Percentiles rank a stretch among this genome's conserved stretches.
These are phyloP conservation scores for Colletotrichum limetticola DNA, from an alignment of 2,329 filamentous ascomycete genomes.

Conservation along the genomic window DNA sequence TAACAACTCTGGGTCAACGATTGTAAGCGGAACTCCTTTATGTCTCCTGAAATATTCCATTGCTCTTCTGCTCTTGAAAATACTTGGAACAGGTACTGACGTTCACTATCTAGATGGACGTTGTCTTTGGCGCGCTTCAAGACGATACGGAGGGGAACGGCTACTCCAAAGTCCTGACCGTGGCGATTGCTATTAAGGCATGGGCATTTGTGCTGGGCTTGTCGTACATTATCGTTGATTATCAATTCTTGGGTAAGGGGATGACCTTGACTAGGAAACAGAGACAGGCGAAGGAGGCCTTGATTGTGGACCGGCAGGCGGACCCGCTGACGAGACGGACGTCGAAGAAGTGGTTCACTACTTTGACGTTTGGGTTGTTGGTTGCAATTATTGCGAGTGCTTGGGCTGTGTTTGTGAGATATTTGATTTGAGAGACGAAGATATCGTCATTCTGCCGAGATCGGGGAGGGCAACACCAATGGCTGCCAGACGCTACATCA, in stretches of 20 bases:
- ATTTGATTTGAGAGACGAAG: constrained; percentile 34
- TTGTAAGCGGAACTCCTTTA: constrained; percentile 32
- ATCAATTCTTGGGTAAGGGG: constrained; percentile 35
- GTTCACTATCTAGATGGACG: constrained; percentile 37
- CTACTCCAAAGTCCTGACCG: constrained; percentile 34
- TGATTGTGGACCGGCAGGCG: constrained; percentile 32
- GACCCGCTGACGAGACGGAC: constrained; percentile 37
- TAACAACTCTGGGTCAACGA: constrained; percentile 39
- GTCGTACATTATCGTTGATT: constrained; percentile 38
- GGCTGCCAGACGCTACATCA: background rate
- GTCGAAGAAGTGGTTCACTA: constrained; percentile 28
- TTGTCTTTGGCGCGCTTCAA: constrained; percentile 39
- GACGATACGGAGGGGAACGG: constrained; percentile 37
- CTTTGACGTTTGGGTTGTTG: constrained; percentile 28
- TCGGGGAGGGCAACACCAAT: background rate
- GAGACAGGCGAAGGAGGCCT: constrained; percentile 34
- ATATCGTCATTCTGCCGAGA: background rate
- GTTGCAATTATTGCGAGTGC: constrained; percentile 35
- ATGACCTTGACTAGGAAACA: constrained; percentile 38
- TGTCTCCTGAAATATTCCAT: background rate
- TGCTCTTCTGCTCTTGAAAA: background rate
- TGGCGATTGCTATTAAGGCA: constrained; percentile 37
- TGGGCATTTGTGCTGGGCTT: constrained; percentile 35
- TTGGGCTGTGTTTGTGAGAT: constrained; percentile 37
- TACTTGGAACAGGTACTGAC: background rate